phyloP scores from a whole-genome alignment of 169 alveolate genomes.

The Plasmodium coatneyi region DNA sequence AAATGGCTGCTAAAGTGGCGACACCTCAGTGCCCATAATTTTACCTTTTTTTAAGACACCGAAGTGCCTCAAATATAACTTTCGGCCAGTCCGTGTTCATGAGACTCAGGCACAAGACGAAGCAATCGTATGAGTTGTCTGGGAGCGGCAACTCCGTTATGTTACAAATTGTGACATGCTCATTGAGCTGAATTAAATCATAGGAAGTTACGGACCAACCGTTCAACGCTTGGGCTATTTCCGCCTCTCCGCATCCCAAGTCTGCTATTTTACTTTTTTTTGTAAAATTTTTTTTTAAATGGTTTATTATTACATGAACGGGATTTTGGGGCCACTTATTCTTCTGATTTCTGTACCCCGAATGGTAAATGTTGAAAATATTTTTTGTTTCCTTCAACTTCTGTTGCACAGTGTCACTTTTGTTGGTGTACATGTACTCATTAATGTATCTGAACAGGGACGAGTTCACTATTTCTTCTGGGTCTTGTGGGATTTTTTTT shows the following conservation, averaged over 20 bases:
- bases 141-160: conserved; percentile 35
- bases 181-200: conserved; percentile 49
- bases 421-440: conserved; percentile 66
- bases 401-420: conserved; percentile 20
- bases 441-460: conserved; percentile 56
- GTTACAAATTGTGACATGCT: conserved; percentile 48
- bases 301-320: conserved; percentile 61
- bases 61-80: conserved; percentile 58
- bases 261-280: conserved; percentile 77
- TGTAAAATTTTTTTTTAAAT: conserved; percentile 61
- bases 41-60: conserved; percentile 46
- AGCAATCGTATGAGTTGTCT: conserved; percentile 40
- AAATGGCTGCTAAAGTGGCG: neutral
- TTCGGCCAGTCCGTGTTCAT: conserved; percentile 74
- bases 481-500: conserved; percentile 20
- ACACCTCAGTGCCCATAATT: neutral
- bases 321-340: conserved; percentile 83
- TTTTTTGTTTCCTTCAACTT: conserved; percentile 57
- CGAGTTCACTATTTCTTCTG: conserved; percentile 65
- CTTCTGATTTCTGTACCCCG: conserved; percentile 80
- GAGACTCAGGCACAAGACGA: conserved; percentile 38
- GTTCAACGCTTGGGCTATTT: conserved; percentile 74
- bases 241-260: conserved; percentile 87
- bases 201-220: conserved; percentile 45
- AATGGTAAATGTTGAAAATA: conserved; percentile 76